Evolutionary conservation across 2,329 filamentous ascomycete genomes (phyloP).

Genomic region (Microsporum canis): DNA sequence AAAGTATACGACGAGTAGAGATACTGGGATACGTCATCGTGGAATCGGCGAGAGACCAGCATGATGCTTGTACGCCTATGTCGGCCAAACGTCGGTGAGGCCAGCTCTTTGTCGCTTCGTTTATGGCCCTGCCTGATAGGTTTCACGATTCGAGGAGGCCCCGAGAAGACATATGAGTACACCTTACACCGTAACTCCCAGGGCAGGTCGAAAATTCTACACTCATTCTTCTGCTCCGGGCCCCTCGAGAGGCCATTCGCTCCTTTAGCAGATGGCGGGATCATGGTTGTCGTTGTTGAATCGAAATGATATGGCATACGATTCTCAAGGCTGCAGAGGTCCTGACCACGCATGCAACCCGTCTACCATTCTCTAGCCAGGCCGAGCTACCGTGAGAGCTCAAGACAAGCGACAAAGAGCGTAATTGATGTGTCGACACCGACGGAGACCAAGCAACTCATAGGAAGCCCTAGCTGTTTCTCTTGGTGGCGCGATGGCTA

Average conservation of each 20-base stretch:
- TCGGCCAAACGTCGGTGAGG: background rate
- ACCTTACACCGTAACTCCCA: background rate
- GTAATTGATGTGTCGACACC: slow-evolving; percentile 32
- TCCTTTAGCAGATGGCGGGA: background rate
- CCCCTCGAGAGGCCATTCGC: background rate
- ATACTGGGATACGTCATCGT: slow-evolving; percentile 3
- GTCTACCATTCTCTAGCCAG: background rate
- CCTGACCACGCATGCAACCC: background rate
- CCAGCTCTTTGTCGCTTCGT: background rate
- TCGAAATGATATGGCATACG: background rate
- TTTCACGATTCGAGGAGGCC: background rate
- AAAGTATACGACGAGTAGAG: slow-evolving; percentile 1
- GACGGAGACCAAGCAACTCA: slow-evolving; percentile 40
- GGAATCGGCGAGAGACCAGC: background rate
- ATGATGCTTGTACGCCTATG: background rate
- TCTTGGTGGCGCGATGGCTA: slow-evolving; percentile 39
- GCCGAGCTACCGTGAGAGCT: background rate
- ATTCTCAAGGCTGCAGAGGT: background rate
- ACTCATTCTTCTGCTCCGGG: background rate
- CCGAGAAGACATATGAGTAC: slow-evolving; percentile 2
- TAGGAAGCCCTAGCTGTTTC: slow-evolving; percentile 35
- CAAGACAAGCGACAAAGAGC: background rate
- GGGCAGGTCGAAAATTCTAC: slow-evolving; percentile 1
- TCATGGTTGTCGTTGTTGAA: background rate
- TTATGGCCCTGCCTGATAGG: background rate